phyloP scores from a whole-genome alignment of 208 protist species.

The Blechomonas ayalai region DNA sequence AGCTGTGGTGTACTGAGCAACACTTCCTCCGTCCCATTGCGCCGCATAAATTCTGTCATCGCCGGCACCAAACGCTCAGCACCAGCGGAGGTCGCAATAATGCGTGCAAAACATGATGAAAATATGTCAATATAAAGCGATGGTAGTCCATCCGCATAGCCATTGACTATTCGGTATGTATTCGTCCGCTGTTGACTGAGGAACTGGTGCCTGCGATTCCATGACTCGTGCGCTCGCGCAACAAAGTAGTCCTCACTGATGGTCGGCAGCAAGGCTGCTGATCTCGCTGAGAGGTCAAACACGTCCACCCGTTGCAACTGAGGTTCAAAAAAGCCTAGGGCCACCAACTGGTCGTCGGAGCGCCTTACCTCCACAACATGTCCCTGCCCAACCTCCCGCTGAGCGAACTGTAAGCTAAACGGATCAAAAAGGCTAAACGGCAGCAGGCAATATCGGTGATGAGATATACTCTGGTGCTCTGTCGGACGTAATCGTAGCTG shows the following conservation, averaged over 20 bases:
- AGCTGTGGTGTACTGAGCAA: conserved; percentile 66
- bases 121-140: conserved; percentile 78
- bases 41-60: conserved; percentile 56
- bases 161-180: conserved; percentile 73
- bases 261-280: conserved; percentile 37
- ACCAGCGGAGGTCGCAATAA: conserved; percentile 61
- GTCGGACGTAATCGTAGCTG: conserved; percentile 45
- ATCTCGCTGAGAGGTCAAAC: conserved; percentile 52
- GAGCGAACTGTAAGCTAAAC: conserved; percentile 39
- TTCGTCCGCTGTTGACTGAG: conserved; percentile 45
- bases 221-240: conserved; percentile 38
- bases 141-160: conserved; percentile 65
- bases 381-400: conserved; percentile 43
- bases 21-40: conserved; percentile 58
- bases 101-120: conserved; percentile 59
- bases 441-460: conserved; percentile 35
- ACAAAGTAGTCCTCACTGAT: conserved; percentile 82
- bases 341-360: conserved; percentile 41
- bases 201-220: conserved; percentile 45
- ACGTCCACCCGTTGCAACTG: conserved; percentile 53
- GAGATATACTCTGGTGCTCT: conserved; percentile 34
- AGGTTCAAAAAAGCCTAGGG: conserved; percentile 78
- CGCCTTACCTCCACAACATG: conserved; percentile 64
- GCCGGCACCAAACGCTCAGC: conserved; percentile 73
- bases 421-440: conserved; percentile 45